Conservation (phyloP, 2,329 filamentous ascomycete species). For the Hypoxylon sp. region DNA sequence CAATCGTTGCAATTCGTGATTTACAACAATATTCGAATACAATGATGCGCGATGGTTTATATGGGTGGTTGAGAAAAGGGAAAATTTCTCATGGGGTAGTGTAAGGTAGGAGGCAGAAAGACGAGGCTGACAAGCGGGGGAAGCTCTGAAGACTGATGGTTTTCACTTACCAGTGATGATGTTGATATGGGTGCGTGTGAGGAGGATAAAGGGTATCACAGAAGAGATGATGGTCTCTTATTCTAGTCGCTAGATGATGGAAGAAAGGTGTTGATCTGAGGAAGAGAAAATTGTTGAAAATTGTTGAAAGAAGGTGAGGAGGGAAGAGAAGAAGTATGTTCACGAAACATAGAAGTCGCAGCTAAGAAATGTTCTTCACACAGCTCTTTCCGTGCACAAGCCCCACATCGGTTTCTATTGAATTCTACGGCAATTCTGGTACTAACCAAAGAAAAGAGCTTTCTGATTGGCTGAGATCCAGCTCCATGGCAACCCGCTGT, state of each 20-base stretch:
- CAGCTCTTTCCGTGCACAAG: conserved; percentile 49
- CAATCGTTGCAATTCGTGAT: background rate
- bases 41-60: conserved; percentile 8
- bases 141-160: background rate
- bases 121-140: conserved; percentile 41
- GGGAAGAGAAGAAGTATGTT: conserved; percentile 38
- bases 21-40: background rate
- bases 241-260: conserved; percentile 20
- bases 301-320: conserved; percentile 20
- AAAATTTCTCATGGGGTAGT: conserved; percentile 6
- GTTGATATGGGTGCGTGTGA: conserved; percentile 12
- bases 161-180: conserved; percentile 38
- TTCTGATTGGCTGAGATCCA: conserved; percentile 45
- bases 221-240: conserved; percentile 18
- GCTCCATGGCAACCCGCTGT: conserved; percentile 48
- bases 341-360: conserved; percentile 24
- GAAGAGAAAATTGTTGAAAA: conserved; percentile 32
- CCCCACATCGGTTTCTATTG: conserved; percentile 54
- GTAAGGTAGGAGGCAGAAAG: conserved; percentile 11
- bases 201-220: conserved; percentile 42
- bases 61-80: background rate
- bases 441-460: conserved; percentile 15
- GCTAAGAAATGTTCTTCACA: conserved; percentile 44
- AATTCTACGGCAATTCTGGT: conserved; percentile 52
- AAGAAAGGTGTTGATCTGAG: conserved; percentile 30